phyloP scores from a whole-genome alignment of 2,329 filamentous ascomycete species.

The Alternaria ethzedia region DNA sequence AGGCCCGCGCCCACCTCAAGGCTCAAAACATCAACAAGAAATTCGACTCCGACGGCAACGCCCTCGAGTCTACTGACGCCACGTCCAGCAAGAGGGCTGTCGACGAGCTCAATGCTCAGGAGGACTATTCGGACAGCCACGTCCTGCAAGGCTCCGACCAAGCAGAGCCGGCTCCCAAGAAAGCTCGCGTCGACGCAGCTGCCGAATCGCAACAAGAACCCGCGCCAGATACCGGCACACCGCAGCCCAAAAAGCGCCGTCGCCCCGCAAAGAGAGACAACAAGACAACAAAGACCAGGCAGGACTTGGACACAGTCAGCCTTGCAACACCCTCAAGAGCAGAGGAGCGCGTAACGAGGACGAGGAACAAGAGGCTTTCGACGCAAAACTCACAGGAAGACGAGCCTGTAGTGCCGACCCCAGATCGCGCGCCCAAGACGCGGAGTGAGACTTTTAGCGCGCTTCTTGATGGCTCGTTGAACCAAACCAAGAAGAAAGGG shows the following conservation, averaged over 20 bases:
- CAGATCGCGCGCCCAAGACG: slow-evolving; percentile 23
- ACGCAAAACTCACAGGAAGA: slow-evolving; percentile 1
- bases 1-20: slow-evolving; percentile 31
- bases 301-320: neutral
- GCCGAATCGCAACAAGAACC: neutral
- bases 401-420: neutral
- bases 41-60: slow-evolving; percentile 37
- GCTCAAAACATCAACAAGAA: slow-evolving; percentile 33
- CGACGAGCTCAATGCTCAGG: slow-evolving; percentile 20
- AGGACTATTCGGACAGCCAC: slow-evolving; percentile 17
- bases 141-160: slow-evolving; percentile 17
- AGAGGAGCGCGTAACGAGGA: slow-evolving; percentile 1
- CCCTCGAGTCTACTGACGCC: slow-evolving; percentile 15
- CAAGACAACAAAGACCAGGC: slow-evolving; percentile 3
- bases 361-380: slow-evolving; percentile 9
- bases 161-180: slow-evolving; percentile 16
- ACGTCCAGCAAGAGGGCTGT: slow-evolving; percentile 36
- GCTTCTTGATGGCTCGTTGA: slow-evolving; percentile 24
- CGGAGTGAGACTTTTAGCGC: slow-evolving; percentile 34
- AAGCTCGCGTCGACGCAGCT: slow-evolving; percentile 12
- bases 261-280: slow-evolving; percentile 11
- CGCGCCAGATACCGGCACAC: neutral
- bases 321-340: slow-evolving; percentile 10
- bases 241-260: slow-evolving; percentile 10
- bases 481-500: slow-evolving; percentile 17